Base-by-base conservation (phyloP, 306 rosid species). In the Cotoneaster glaucophyllus region DNA sequence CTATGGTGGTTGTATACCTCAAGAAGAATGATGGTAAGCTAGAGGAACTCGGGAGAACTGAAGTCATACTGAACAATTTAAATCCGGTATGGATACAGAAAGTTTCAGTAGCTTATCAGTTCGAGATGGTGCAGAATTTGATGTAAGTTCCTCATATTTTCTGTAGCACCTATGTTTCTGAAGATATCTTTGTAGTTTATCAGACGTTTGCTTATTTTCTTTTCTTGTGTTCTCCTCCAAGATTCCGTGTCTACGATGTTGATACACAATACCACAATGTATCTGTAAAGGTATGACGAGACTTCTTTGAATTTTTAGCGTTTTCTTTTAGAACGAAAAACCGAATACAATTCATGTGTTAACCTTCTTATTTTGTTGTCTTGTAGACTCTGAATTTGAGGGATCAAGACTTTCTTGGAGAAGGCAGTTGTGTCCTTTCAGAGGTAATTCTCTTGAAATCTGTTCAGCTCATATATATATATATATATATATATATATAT, bases 321-420 rank as follows among this genome's bases (percentile, higher is more conserved):
- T 62, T 59, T 59, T 39, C 1, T 18, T n/a, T 29, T 10, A 1
- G 48, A 19, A 25, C 43, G 39, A 68, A 24, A 37, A 54, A 14
- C 11, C 54, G 19, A 29, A 25, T 41, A 37, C 32, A 67, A 67
- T 11, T n/a, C 26, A 37, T 28, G 21, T 2, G 26, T 22, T 14
- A 31, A 53, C 31, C 24, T 22, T 57, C 77, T 62, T 75, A 41
- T 76, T 70, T 14, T 56, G 15, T 64, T 75, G 39, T 15, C 26
- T 61, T 82, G 84, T 84, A 94, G 98, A 65, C 80, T 34, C 78
- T 94, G 82, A 86, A 82, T 54, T 75, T 88, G 86, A 71, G 78
- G 58, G 95, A 91, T 82, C 97, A 94, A 76, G 96, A 94, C 1
- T 94, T 94, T 82, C 88, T 94, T 53, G 98, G 98, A 50, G 86